These are phyloP conservation scores for Flueggea neowawraea DNA, from an alignment of 441 rosid species.

Conservation along the genomic window DNA sequence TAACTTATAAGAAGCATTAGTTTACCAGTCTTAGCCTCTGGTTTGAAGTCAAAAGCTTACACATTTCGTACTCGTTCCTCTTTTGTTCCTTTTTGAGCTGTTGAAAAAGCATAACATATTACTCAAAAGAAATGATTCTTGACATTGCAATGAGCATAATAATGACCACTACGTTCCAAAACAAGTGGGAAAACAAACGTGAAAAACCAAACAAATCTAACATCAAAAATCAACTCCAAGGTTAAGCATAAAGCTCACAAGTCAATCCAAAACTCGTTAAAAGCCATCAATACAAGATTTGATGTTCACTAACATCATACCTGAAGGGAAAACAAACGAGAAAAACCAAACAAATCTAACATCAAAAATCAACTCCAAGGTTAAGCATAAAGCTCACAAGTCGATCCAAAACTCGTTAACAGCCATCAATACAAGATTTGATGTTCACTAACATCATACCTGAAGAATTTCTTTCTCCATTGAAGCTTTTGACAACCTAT, in stretches of 20 bases:
- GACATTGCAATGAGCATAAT: too few relatives aligned
- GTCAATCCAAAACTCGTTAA: not conserved
- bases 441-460: constrained; percentile 30
- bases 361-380: not conserved
- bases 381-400: not conserved
- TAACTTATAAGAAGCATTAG: constrained; percentile 15
- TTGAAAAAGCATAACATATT: constrained; percentile 14
- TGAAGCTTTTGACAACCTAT: constrained; percentile 62
- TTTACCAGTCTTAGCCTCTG: constrained; percentile 69
- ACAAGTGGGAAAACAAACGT: constrained; percentile 4
- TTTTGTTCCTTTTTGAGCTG: constrained; percentile 90
- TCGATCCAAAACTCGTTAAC: not conserved
- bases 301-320: constrained; percentile 24
- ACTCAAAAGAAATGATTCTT: not conserved
- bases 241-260: not conserved
- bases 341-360: not conserved
- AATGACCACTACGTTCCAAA: too few relatives aligned
- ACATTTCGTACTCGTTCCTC: constrained; percentile 57
- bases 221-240: not conserved
- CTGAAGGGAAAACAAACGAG: constrained; percentile 37
- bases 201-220: not conserved
- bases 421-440: not conserved
- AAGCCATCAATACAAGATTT: not conserved
- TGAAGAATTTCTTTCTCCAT: constrained; percentile 82
- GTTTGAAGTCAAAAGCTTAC: constrained; percentile 56